Evolutionary conservation across 78 protist species (phyloP), one percentile per base, ranked within the genome.

Genomic region (Emiliania huxleyi): DNA sequence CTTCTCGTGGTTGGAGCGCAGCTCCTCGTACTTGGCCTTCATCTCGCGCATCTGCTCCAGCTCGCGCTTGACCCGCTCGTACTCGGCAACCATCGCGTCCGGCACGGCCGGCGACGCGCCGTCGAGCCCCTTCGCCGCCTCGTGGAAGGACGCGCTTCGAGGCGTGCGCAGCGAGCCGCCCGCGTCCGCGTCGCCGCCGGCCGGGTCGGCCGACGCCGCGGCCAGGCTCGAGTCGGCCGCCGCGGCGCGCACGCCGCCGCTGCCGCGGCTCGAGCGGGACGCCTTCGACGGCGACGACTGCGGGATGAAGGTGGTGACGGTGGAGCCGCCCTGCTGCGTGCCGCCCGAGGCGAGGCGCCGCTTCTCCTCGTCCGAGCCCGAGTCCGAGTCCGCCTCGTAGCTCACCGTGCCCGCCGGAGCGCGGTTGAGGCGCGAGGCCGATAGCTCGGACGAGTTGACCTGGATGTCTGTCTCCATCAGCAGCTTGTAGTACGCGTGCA

Each of bases 401-500:
- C 62, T 15, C 15, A 52, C 62, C 8, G 62, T 8, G 62, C 15
- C 29, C 29, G 29, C 29, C 8, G 62, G 62, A 8, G 62, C 62
- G 62, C 62, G 15, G 29, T 15, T 52, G 29, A 52, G 15, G 15
- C 62, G 62, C 62, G 62, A 52, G 62, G 62, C 62, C 29, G 62
- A 15, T 19, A 23, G n/a, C n/a, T 21, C 73, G 38, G 73, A 12
- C 73, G 73, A 23, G 73, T 62, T 12, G 26, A 62, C 81, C 18
- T 4, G 3, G 15, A 71, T 22, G 43, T 71, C 81, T 3, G 81
- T 37, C 5, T 77, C 2, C 87, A 77, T 77, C 48, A 42, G 45
- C n/a, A 42, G 29, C 87, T 77, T 77, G 87, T 42, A 77, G 48
- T 77, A 77, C n/a, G 87, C 38, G 87, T 77, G 87, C 43, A 77